Conservation (phyloP, 495 filamentous ascomycete species). For the Staphylotrichum longicolle region DNA sequence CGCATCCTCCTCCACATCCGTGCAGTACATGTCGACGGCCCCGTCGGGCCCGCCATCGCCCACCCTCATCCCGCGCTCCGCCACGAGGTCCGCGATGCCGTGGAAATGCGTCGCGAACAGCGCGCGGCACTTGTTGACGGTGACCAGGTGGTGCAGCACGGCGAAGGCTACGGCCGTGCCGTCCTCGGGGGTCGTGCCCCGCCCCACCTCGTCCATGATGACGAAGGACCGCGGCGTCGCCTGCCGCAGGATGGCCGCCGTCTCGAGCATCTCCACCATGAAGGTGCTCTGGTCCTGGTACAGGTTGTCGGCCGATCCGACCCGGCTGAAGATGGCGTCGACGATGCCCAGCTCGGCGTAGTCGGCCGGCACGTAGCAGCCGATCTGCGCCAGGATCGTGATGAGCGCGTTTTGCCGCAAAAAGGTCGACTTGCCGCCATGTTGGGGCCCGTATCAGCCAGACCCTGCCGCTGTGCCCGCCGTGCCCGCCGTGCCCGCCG, state of each 20-base stretch:
- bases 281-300: conserved; percentile 93
- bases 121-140: conserved; percentile 69
- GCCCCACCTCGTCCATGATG: conserved; percentile 98
- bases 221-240: conserved; percentile 76
- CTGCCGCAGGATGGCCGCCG: conserved; percentile 63
- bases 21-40: conserved; percentile 81
- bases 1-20: conserved; percentile 73
- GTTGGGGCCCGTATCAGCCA: conserved; percentile 98
- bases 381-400: conserved; percentile 86
- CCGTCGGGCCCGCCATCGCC: conserved; percentile 43
- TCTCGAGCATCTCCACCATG: conserved; percentile 85
- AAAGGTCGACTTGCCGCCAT: conserved; percentile 97
- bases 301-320: conserved; percentile 90
- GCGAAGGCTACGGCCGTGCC: conserved; percentile 89
- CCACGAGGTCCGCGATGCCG: conserved; percentile 68
- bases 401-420: conserved; percentile 93
- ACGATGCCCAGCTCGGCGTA: conserved; percentile 83
- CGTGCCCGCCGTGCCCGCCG: conserved; percentile 39
- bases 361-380: conserved; percentile 85
- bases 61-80: conserved; percentile 33
- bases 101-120: conserved; percentile 98
- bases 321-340: conserved; percentile 87
- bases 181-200: conserved; percentile 90
- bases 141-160: conserved; percentile 74
- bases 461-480: conserved; percentile 51